Evolutionary conservation across 1,139 yeast genomes (phyloP).

Genomic region (Lodderomyces oxycetoniae): DNA sequence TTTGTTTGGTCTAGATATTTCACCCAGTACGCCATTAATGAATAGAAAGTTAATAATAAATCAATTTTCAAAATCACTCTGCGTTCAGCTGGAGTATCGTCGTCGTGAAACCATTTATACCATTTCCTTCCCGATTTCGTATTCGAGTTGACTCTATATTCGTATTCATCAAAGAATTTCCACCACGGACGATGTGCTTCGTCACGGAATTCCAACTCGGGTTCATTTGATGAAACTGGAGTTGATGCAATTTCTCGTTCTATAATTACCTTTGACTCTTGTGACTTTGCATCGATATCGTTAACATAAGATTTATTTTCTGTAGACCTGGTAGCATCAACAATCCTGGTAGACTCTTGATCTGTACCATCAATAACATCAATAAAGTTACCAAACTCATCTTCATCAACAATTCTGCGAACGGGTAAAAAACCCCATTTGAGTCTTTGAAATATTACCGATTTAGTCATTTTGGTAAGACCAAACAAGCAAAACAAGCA

Average conservation of each 20-base stretch:
- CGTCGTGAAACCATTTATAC: slow-evolving; percentile 62
- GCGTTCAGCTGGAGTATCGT: slow-evolving; percentile 52
- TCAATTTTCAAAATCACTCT: slow-evolving; percentile 59
- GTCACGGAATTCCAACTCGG: slow-evolving; percentile 46
- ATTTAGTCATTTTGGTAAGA: slow-evolving; percentile 7
- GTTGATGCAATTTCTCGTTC: not conserved
- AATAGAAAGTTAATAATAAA: slow-evolving; percentile 52
- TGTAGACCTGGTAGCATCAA: too few relatives aligned
- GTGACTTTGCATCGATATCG: not conserved
- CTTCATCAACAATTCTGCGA: slow-evolving; percentile 40
- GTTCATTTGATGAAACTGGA: slow-evolving; percentile 1
- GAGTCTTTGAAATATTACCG: slow-evolving; percentile 15
- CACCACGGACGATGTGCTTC: slow-evolving; percentile 62
- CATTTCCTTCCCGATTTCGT: slow-evolving; percentile 42
- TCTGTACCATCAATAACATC: slow-evolving; percentile 8
- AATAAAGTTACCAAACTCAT: slow-evolving; percentile 14
- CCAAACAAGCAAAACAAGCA: too few relatives aligned
- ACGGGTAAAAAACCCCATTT: slow-evolving; percentile 50
- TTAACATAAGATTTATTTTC: not conserved
- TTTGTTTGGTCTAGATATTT: slow-evolving; percentile 62
- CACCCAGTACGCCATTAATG: slow-evolving; percentile 65
- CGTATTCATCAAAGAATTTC: slow-evolving; percentile 60
- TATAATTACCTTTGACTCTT: not conserved
- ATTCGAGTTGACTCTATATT: slow-evolving; percentile 43
- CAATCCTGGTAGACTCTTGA: too few relatives aligned